phyloP scores from a whole-genome alignment of 2,329 filamentous ascomycete genomes.

The Dactylellina parvicollis region DNA sequence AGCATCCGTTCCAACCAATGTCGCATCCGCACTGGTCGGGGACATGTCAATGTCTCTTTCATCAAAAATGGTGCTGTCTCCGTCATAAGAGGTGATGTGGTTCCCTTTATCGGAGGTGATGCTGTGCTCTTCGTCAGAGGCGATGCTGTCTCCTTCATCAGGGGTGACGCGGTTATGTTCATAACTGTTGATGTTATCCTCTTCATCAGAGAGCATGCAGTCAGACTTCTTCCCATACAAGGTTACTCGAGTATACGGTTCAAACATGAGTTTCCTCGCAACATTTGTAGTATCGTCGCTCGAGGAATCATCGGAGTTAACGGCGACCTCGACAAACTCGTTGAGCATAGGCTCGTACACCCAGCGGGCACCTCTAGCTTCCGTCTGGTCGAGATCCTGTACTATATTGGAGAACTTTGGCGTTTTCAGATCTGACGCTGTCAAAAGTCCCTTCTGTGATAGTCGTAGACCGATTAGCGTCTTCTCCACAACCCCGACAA shows the following conservation, averaged over 20 bases:
- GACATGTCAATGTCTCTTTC: constrained; percentile 21
- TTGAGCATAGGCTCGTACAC: constrained; percentile 51
- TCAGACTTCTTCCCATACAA: too few relatives aligned
- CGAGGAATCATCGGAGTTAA: not conserved
- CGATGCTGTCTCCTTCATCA: not conserved
- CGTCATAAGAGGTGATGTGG: not conserved
- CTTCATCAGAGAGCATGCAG: too few relatives aligned
- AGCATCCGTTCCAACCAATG: constrained; percentile 23
- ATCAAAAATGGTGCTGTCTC: constrained; percentile 4
- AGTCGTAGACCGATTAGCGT: constrained; percentile 35
- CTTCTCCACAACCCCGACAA: constrained; percentile 28
- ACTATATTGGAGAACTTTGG: constrained; percentile 49
- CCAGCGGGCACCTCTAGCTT: constrained; percentile 37
- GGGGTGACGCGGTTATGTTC: not conserved
- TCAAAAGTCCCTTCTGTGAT: constrained; percentile 42
- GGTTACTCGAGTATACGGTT: not conserved
- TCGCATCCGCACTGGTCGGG: constrained; percentile 43
- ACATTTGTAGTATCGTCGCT: constrained; percentile 3
- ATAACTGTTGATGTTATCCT: too few relatives aligned
- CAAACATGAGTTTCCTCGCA: constrained; percentile 41
- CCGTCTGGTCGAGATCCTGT: constrained; percentile 40
- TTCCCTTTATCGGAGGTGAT: not conserved
- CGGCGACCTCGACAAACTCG: constrained; percentile 43
- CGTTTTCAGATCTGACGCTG: constrained; percentile 48
- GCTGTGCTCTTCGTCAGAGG: not conserved